These are phyloP conservation scores for Somion occarium DNA, from an alignment of 1,284 basidiomycete species.

Conservation along the genomic window DNA sequence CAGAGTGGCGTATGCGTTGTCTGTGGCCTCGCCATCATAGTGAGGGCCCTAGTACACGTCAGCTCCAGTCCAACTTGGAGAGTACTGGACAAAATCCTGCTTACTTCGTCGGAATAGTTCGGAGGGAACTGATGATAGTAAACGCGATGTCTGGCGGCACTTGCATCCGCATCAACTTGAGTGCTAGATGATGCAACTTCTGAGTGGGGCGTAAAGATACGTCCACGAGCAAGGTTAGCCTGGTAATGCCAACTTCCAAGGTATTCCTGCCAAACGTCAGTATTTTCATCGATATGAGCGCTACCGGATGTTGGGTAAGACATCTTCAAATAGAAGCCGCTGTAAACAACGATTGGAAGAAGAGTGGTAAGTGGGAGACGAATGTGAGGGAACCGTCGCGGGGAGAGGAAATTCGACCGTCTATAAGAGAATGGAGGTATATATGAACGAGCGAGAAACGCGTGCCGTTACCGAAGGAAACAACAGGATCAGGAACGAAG, in stretches of 20 bases:
- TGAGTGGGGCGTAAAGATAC: background rate
- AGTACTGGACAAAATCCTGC: too few relatives aligned
- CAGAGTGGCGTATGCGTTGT: too few relatives aligned
- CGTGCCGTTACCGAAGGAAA: background rate
- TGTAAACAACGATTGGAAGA: background rate
- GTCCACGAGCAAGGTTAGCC: background rate
- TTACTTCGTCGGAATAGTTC: too few relatives aligned
- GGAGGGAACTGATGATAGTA: too few relatives aligned
- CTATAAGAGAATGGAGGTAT: background rate
- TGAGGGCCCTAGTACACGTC: too few relatives aligned
- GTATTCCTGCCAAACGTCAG: background rate
- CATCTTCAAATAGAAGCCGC: too few relatives aligned
- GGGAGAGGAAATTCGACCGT: background rate
- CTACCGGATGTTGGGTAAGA: too few relatives aligned
- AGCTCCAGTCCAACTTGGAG: too few relatives aligned
- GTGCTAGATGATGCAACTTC: background rate
- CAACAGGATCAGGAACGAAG: background rate
- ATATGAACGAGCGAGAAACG: background rate
- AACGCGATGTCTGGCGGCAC: background rate
- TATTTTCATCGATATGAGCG: background rate
- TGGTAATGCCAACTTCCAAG: background rate
- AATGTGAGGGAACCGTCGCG: background rate
- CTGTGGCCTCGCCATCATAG: too few relatives aligned
- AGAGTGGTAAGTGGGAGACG: background rate
- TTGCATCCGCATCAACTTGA: background rate